Conservation (phyloP, 2,329 filamentous ascomycete species). For the Botrytis aclada region DNA sequence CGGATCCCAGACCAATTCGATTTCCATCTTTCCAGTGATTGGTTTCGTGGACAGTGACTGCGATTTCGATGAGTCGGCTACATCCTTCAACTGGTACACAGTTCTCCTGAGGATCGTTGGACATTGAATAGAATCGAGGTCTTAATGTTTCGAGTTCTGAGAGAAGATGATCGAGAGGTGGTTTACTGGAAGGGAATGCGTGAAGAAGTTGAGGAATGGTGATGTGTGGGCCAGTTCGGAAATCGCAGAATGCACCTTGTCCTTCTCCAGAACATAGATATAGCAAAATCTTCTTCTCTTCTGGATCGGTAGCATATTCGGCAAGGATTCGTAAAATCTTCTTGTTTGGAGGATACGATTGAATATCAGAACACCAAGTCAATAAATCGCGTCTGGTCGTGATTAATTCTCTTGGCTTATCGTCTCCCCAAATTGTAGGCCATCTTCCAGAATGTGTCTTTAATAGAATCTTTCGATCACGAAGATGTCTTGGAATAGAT, state of each 20-base stretch:
- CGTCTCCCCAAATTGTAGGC: conserved; percentile 98
- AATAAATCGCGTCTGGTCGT: conserved; percentile 90
- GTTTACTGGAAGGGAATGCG: conserved; percentile 89
- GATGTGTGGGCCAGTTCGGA: conserved; percentile 84
- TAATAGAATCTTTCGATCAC: conserved; percentile 78
- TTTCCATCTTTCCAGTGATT: conserved; percentile 69
- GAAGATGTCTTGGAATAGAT: conserved; percentile 74
- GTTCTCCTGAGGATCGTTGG: conserved; percentile 82
- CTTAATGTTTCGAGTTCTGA: conserved; percentile 82
- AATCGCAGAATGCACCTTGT: conserved; percentile 88
- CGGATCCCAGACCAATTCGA: conserved; percentile 84
- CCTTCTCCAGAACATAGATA: conserved; percentile 88
- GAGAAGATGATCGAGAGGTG: conserved; percentile 78
- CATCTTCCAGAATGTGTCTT: conserved; percentile 80
- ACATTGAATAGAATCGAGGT: conserved; percentile 97
- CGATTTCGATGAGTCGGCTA: conserved; percentile 85
- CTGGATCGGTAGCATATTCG: conserved; percentile 74
- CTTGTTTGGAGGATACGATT: conserved; percentile 90
- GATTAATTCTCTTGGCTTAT: conserved; percentile 76
- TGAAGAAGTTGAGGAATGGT: conserved; percentile 81
- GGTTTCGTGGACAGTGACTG: conserved; percentile 91
- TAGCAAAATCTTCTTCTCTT: conserved; percentile 84
- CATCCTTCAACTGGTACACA: conserved; percentile 42
- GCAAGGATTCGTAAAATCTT: conserved; percentile 78
- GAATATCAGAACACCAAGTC: conserved; percentile 92